These are phyloP conservation scores for Aspergillus fischeri DNA, from an alignment of 2,329 filamentous ascomycete species.

Conservation along the genomic window DNA sequence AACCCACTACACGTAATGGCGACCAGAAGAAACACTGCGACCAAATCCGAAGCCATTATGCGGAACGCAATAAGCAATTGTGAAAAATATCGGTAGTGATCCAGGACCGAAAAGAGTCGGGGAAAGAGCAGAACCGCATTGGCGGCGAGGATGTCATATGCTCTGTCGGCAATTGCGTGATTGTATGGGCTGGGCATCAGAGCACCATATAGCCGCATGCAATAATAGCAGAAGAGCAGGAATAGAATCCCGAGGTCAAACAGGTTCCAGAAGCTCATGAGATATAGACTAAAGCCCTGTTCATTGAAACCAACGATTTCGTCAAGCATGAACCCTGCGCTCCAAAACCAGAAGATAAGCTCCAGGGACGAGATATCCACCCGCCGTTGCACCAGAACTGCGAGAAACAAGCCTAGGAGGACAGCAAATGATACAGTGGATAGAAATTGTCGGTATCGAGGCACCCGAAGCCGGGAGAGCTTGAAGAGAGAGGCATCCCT, in stretches of 20 bases:
- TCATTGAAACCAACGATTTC: constrained; percentile 95
- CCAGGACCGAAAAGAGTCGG: constrained; percentile 84
- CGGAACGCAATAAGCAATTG: constrained; percentile 91
- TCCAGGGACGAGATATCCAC: constrained; percentile 78
- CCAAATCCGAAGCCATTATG: constrained; percentile 86
- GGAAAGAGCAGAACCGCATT: constrained; percentile 88
- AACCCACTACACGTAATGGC: constrained; percentile 89
- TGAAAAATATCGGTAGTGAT: constrained; percentile 95
- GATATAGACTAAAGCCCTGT: constrained; percentile 91
- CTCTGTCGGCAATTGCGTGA: constrained; percentile 71
- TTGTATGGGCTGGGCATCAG: constrained; percentile 68
- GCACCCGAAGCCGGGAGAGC: constrained; percentile 82
- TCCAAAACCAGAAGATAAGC: constrained; percentile 96
- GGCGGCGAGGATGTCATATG: constrained; percentile 89
- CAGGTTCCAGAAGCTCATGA: constrained; percentile 97
- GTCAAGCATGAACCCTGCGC: constrained; percentile 92
- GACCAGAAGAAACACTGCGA: constrained; percentile 79
- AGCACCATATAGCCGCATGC: constrained; percentile 81
- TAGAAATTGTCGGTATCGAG: constrained; percentile 84
- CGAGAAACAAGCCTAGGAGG: constrained; percentile 77
- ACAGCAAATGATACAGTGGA: constrained; percentile 84
- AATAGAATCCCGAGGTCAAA: constrained; percentile 89
- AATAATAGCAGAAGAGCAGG: constrained; percentile 83
- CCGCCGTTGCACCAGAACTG: constrained; percentile 72
- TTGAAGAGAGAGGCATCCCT: constrained; percentile 88